A percentile compares a stretch with the other conserved stretches of the same genome.
Conservation (phyloP, 179 eudicot species). For the Nepenthes alata region DNA sequence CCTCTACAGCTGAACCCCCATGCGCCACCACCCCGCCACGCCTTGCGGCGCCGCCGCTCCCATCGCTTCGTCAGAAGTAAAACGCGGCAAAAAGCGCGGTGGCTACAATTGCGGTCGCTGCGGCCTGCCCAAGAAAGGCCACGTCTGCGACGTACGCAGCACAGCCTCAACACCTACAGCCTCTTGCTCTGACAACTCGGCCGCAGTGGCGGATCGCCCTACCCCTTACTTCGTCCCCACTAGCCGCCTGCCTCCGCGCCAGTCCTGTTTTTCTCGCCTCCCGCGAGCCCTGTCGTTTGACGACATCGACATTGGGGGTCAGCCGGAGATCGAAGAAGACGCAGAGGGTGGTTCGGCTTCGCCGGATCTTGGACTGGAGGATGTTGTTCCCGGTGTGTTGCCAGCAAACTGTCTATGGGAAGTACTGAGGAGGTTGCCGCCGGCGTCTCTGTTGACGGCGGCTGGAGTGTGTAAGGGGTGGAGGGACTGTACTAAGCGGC, state of each 20-base stretch:
- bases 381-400: constrained; percentile 27
- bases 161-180: constrained; percentile 13
- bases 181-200: constrained; percentile 1
- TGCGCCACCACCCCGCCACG: constrained; percentile 47
- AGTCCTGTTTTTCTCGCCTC: constrained; percentile 13
- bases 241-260: constrained; percentile 15
- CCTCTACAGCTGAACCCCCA: constrained; percentile 3
- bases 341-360: constrained; percentile 8
- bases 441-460: constrained; percentile 51
- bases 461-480: constrained; percentile 72
- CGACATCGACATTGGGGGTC: constrained; percentile 26
- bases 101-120: constrained; percentile 81
- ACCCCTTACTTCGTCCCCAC: constrained; percentile 1
- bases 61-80: constrained; percentile 17
- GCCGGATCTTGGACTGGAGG: constrained; percentile 17
- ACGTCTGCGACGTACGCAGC: constrained; percentile 29
- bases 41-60: constrained; percentile 21
- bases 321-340: constrained; percentile 7
- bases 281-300: constrained; percentile 66
- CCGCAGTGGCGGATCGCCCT: not conserved
- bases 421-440: constrained; percentile 58
- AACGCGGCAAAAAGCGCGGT: constrained; percentile 53
- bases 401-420: constrained; percentile 50
- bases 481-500: constrained; percentile 49
- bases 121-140: constrained; percentile 79